A percentile compares a stretch with the other conserved stretches of the same genome.
phyloP scores from a whole-genome alignment of 192 early-diverging fungal genomes.

The Coemansia sp. region DNA sequence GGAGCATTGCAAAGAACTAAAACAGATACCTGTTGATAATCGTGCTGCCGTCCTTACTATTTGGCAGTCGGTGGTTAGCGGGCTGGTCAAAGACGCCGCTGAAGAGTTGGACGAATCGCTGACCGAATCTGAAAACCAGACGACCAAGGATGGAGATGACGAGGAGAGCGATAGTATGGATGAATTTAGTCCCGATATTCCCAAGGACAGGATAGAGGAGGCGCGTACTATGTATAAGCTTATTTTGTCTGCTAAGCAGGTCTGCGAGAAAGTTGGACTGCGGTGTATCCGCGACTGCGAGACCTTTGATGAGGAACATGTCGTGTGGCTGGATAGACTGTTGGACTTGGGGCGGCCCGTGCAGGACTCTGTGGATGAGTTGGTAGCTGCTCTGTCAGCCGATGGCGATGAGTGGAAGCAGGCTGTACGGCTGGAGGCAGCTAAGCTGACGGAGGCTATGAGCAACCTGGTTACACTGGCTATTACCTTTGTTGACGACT shows the following conservation, averaged over 20 bases:
- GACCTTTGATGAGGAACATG: conserved; percentile 36
- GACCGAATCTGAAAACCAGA: conserved; percentile 10
- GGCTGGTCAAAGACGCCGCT: conserved; percentile 39
- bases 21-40: conserved; percentile 46
- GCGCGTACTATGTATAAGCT: conserved; percentile 33
- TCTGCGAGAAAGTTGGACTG: conserved; percentile 45
- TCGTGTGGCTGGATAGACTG: conserved; percentile 48
- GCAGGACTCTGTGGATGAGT: conserved; percentile 32
- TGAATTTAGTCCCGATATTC: conserved; percentile 43
- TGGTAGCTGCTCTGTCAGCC: conserved; percentile 35
- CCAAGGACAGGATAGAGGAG: conserved; percentile 31
- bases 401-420: conserved; percentile 31
- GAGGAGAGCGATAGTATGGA: conserved; percentile 40
- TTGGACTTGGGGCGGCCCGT: conserved; percentile 43
- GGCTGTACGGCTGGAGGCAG: conserved; percentile 16
- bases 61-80: conserved; percentile 27
- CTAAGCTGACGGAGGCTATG: conserved; percentile 20
- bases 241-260: conserved; percentile 25
- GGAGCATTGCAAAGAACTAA: conserved; percentile 49
- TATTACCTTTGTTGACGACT: conserved; percentile 54
- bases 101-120: conserved; percentile 41
- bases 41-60: conserved; percentile 21
- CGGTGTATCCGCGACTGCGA: conserved; percentile 51
- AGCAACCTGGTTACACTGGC: conserved; percentile 34
- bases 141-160: neutral